Evolutionary conservation across 371 early-diverging fungal genomes (phyloP), one percentile per base, ranked within the genome.

Genomic region (Mucor sp.): DNA sequence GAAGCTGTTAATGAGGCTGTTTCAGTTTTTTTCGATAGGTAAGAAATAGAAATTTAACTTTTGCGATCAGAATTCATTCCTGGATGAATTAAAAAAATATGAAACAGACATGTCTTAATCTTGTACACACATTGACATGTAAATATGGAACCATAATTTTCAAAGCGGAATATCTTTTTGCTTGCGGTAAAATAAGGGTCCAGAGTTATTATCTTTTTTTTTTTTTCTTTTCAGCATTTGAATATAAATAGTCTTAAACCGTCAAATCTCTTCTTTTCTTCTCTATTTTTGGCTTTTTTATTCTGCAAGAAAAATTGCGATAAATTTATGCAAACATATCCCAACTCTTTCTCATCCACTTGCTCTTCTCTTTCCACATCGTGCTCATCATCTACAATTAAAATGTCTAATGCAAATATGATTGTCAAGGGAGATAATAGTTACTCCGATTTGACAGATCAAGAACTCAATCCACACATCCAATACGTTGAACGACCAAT

Each of bases 401-500:
- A 27, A 27, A 53, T 53, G 53, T 53, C 53, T 27, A 23, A 53
- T 53, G 25, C 53, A 53, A 53, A 53, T 57, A 33, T 57, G 19
- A 33, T 57, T 57, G 30, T n/a, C 6, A 57, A 57, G n/a, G 30
- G 30, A 25, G 33, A 33, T 1, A 33, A 57, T 32, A 30, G n/a
- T 33, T 57, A 57, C 58, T 30, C 32, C 58, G 58, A 57, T 25
- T 57, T 57, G 58, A 57, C 58, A 57, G 58, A 57, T 57, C 58
- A 57, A 7, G 58, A 57, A 32, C 19, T 57, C 17, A 57, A 33
- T 21, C 53, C 53, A 11, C 58, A 33, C 4, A 30, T 32, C 4
- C 32, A 32, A 30, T 57, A 57, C 33, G 33, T 19, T 21, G 58
- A 57, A 3, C 8, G 58, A 33, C 58, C 58, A 57, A 57, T 57